Evolutionary conservation across 2,329 filamentous ascomycete genomes (phyloP).

Genomic region (Pochonia chlamydosporia): DNA sequence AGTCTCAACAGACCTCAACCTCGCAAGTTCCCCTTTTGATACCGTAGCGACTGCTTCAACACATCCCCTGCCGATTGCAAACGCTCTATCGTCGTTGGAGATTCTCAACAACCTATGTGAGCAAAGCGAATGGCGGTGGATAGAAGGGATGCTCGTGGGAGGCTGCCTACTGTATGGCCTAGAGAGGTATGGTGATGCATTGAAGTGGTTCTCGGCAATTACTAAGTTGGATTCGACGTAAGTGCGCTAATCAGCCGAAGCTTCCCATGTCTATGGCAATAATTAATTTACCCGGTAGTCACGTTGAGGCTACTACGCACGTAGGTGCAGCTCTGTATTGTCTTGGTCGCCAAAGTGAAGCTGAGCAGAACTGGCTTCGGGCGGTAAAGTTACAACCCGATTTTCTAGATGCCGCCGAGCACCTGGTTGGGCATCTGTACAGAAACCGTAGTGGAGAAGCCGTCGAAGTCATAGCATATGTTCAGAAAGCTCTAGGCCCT

Average conservation of each 20-base stretch:
- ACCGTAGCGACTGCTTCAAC: neutral
- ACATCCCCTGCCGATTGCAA: constrained; percentile 34
- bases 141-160: constrained; percentile 85
- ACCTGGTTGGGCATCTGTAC: constrained; percentile 83
- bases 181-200: constrained; percentile 72
- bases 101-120: constrained; percentile 70
- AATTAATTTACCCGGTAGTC: constrained; percentile 40
- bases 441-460: constrained; percentile 79
- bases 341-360: constrained; percentile 74
- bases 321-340: constrained; percentile 84
- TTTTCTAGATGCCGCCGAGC: constrained; percentile 92
- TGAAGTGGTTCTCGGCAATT: constrained; percentile 68
- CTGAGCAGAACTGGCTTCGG: constrained; percentile 76
- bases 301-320: constrained; percentile 92
- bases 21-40: constrained; percentile 7
- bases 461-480: constrained; percentile 77
- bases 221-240: constrained; percentile 50
- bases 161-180: constrained; percentile 90
- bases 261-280: constrained; percentile 16
- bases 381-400: constrained; percentile 79
- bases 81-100: constrained; percentile 63
- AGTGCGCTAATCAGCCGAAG: too few relatives aligned
- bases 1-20: neutral
- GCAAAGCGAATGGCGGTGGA: constrained; percentile 80
- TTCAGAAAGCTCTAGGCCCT: constrained; percentile 64